Base-by-base conservation (phyloP, 192 early-diverging fungal species). In the Oehlia diaphana region DNA sequence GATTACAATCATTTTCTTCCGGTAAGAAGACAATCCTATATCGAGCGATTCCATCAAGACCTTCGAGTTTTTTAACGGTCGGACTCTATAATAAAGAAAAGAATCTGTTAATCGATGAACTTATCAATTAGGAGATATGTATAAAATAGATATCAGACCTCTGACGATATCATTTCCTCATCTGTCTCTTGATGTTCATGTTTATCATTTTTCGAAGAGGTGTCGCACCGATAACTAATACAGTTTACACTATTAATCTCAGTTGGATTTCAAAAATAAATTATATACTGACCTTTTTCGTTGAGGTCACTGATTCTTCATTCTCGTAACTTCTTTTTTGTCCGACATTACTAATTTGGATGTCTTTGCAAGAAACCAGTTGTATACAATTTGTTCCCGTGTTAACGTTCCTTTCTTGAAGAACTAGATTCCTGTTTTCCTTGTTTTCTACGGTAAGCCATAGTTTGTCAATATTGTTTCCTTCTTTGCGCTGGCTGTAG, bases 301-400 rank as follows among this genome's bases (percentile, higher is more conserved):
- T 68, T 68, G 63, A 9, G 12, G 63, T 65, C 7, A 12, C 63
- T 7, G 9, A 50, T 50, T 50, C 49, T 50, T 50, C 13, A 50
- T 50, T 50, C 9, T 50, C 4, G 49, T 50, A 13, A 13, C 49
- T 12, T 50, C 49, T 50, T 50, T 50, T 50, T 3, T 50, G 13
- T 50, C 49, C 13, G 13, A 50, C 4, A 3, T 50, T 50, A 35
- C 39, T 13, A 71, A 71, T 71, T 19, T 35, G 10, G 10, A 67
- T 19, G 33, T 8, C 23, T 26, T 72, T 3, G 21, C 70, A 72
- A 50, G 70, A 72, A 72, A 72, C 42, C 10, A 72, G 9, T 3
- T 47, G n/a, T 72, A 72, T 72, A 50, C 70, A 72, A 14, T 72
- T 50, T n/a, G n/a, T n/a, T n/a, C n/a, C n/a, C n/a, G n/a, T 72